Conservation (phyloP, 2,329 filamentous ascomycete species). For the Gaeumannomyces sp. region DNA sequence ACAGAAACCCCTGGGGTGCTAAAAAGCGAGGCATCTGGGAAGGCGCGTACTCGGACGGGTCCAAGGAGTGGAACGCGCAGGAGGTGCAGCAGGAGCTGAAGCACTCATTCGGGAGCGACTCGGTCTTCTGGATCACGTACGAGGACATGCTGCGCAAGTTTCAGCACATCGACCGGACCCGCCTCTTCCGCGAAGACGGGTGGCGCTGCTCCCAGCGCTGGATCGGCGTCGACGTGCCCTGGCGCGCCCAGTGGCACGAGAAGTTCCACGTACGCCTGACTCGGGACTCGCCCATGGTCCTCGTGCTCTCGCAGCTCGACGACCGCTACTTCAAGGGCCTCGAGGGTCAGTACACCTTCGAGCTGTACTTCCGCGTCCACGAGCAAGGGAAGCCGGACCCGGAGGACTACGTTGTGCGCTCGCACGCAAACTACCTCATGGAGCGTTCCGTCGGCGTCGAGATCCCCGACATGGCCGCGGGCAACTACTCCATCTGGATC, state of each 20-base stretch:
- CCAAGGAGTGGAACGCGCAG: constrained; percentile 70
- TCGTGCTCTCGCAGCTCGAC: constrained; percentile 53
- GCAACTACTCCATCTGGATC: constrained; percentile 69
- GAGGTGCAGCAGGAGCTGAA: constrained; percentile 68
- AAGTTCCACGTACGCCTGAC: constrained; percentile 47
- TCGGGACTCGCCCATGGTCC: constrained; percentile 42
- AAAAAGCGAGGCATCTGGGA: constrained; percentile 73
- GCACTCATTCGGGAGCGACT: constrained; percentile 72
- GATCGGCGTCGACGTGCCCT: constrained; percentile 42
- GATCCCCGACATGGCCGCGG: constrained; percentile 61
- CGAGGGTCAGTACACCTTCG: constrained; percentile 49
- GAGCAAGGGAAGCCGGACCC: constrained; percentile 32
- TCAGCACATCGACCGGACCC: constrained; percentile 51
- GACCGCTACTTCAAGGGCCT: constrained; percentile 51
- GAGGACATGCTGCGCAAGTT: constrained; percentile 53
- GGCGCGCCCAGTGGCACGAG: constrained; percentile 50
- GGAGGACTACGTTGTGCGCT: constrained; percentile 50
- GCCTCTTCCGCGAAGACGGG: constrained; percentile 51
- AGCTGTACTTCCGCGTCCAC: constrained; percentile 49
- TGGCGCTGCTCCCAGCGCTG: constrained; percentile 45
- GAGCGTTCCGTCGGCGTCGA: constrained; percentile 72
- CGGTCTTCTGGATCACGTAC: constrained; percentile 57
- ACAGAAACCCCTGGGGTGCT: constrained; percentile 69
- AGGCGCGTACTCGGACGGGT: constrained; percentile 74
- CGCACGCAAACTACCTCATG: constrained; percentile 52